Conservation (phyloP, 345 rosid species). For the Pistacia vera region DNA sequence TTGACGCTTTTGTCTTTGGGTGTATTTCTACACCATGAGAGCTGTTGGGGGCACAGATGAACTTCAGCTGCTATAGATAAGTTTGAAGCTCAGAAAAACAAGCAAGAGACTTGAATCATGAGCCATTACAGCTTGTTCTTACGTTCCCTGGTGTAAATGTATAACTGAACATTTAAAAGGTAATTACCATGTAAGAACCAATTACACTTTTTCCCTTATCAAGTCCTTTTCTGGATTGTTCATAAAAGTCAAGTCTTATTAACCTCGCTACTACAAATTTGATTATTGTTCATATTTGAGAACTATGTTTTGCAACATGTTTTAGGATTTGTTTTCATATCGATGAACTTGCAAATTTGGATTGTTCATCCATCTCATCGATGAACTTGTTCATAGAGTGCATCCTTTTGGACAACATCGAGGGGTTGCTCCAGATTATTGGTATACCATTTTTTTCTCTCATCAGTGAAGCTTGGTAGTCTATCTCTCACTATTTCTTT, state of each 20-base stretch:
- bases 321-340: too few relatives aligned
- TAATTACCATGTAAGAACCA: neutral
- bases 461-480: too few relatives aligned
- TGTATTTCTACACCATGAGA: slow-evolving; percentile 92
- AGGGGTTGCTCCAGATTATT: too few relatives aligned
- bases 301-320: too few relatives aligned
- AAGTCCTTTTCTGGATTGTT: too few relatives aligned
- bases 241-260: too few relatives aligned
- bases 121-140: slow-evolving; percentile 29
- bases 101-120: slow-evolving; percentile 29
- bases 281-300: too few relatives aligned
- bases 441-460: too few relatives aligned
- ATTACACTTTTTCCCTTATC: neutral
- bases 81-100: slow-evolving; percentile 64
- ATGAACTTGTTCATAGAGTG: slow-evolving; percentile 20
- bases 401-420: slow-evolving; percentile 12
- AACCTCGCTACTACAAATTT: too few relatives aligned
- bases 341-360: too few relatives aligned
- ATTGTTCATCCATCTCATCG: neutral
- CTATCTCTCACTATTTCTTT: too few relatives aligned
- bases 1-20: slow-evolving; percentile 73
- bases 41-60: slow-evolving; percentile 94
- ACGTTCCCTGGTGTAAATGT: neutral
- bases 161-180: neutral
- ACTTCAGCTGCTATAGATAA: slow-evolving; percentile 89